Evolutionary conservation across 768 basidiomycete species (phyloP).

Genomic region (Leccinellum albellum): DNA sequence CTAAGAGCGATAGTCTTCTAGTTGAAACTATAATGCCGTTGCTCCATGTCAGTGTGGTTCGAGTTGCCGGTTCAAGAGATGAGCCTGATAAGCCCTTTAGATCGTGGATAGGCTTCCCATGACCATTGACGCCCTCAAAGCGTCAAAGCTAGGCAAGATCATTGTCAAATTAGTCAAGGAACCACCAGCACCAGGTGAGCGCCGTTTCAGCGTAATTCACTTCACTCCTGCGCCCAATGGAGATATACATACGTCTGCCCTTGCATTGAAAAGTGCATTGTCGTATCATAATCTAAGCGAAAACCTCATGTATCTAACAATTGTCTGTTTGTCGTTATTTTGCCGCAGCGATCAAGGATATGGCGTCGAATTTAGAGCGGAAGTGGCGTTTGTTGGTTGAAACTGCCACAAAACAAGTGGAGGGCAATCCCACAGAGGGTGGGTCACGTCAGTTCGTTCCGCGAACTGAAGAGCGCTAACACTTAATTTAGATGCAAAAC

Average conservation of each 20-base stretch:
- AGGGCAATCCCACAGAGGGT: slow-evolving; percentile 59
- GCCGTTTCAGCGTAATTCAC: slow-evolving; percentile 11
- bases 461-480: slow-evolving; percentile 23
- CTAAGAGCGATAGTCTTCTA: slow-evolving; percentile 49
- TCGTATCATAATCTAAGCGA: slow-evolving; percentile 33
- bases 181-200: slow-evolving; percentile 78
- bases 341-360: slow-evolving; percentile 82
- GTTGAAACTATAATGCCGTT: slow-evolving; percentile 83
- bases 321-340: slow-evolving; percentile 39
- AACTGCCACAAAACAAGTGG: slow-evolving; percentile 43
- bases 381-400: slow-evolving; percentile 71
- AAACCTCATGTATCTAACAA: slow-evolving; percentile 65
- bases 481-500: slow-evolving; percentile 44
- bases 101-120: slow-evolving; percentile 83
- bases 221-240: slow-evolving; percentile 21
- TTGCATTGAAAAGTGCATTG: slow-evolving; percentile 29
- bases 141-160: slow-evolving; percentile 76
- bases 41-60: slow-evolving; percentile 64
- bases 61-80: slow-evolving; percentile 3
- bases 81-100: slow-evolving; percentile 32
- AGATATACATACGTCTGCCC: slow-evolving; percentile 29
- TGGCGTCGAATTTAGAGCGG: slow-evolving; percentile 83
- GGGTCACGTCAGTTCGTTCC: slow-evolving; percentile 54
- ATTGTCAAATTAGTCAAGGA: slow-evolving; percentile 75
- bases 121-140: slow-evolving; percentile 60